phyloP scores from a whole-genome alignment of 1,284 basidiomycete species.

The Schizophyllum amplum region DNA sequence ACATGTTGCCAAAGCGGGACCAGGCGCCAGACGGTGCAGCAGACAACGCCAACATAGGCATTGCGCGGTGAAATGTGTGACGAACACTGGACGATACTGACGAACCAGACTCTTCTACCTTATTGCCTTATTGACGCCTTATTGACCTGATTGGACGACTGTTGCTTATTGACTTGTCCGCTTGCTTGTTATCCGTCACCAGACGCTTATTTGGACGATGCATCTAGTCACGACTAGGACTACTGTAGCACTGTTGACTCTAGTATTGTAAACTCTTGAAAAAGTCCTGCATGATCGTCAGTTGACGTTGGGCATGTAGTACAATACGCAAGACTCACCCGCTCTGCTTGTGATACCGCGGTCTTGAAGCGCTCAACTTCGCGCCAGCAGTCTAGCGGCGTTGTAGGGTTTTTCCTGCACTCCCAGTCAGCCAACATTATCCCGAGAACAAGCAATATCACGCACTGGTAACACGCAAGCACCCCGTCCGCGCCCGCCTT shows the following conservation, averaged over 20 bases:
- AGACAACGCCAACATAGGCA: background rate
- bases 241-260: background rate
- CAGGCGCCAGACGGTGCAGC: background rate
- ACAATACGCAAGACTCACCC: slow-evolving; percentile 21
- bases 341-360: slow-evolving; percentile 61
- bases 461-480: slow-evolving; percentile 67
- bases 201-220: no score
- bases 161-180: no score
- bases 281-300: background rate
- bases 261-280: background rate
- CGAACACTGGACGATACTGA: background rate
- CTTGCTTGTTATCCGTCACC: no score
- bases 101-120: background rate
- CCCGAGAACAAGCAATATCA: slow-evolving; percentile 9
- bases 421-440: slow-evolving; percentile 4
- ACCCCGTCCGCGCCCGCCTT: slow-evolving; percentile 53
- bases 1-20: background rate
- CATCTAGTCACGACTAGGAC: no score
- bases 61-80: background rate
- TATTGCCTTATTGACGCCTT: background rate
- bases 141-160: no score
- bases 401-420: slow-evolving; percentile 46
- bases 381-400: slow-evolving; percentile 70
- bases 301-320: background rate
- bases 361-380: slow-evolving; percentile 69